Base-by-base conservation (phyloP, 768 basidiomycete species). In the Leccinum subtestaceum region DNA sequence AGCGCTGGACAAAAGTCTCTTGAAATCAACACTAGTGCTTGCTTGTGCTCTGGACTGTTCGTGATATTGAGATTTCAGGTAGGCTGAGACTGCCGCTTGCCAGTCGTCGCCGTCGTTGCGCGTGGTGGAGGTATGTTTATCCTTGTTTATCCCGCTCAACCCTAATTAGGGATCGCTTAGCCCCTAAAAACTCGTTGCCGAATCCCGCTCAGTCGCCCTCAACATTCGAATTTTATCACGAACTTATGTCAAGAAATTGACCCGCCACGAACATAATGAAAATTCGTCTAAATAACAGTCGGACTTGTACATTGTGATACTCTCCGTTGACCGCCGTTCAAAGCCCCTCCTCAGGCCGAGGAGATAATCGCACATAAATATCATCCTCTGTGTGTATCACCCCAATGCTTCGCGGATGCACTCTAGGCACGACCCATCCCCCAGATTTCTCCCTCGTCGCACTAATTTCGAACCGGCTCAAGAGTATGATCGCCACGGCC, bases 321-420 rank as follows among this genome's bases (percentile, higher is more conserved):
- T 40, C 38, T 40, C 17, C 17, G 9, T 40, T 17, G 15, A 17
- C 3, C 38, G 15, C 38, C 17, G 9, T 40, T 40, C 38, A 40
- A 40, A 40, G 17, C 17, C 17, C 38, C 38, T 40, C 38, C 38
- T 8, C 17, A 40, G 8, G 17, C 9, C 43, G 43, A 45, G 43
- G 53, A 32, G 43, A 48, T 45, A 69, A 17, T 15, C 3, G 47
- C 25, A 58, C 63, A 8, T 55, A 29, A 2, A 67, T 4, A 13
- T 68, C 65, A 5, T 70, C 67, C 4, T 60, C 58, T 0, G 68
- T 68, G 49, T 67, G 67, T 6, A 60, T 11, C 0, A 61, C 32
- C 0, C 65, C 65, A 13, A 63, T 54, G 38, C 63, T 65, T 4
- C 60, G 50, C 0, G 60, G 53, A 47, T 68, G 61, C 3, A 52